A percentile compares a stretch with the other conserved stretches of the same genome.
phyloP scores from a whole-genome alignment of 2,329 filamentous ascomycete species.

The Exophiala aquamarina region DNA sequence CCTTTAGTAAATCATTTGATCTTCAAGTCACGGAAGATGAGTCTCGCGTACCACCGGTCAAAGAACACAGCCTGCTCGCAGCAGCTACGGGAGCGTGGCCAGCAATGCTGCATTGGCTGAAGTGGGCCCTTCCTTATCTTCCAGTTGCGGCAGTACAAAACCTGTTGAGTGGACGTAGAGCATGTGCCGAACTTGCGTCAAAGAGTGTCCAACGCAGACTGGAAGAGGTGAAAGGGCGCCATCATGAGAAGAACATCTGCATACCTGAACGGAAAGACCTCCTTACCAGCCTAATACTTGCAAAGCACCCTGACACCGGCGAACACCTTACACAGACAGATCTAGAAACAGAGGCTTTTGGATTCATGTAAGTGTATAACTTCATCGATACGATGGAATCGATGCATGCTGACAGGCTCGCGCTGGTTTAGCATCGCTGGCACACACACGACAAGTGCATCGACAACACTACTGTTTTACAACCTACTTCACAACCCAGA shows the following conservation, averaged over 20 bases:
- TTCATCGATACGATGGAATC: too few relatives aligned
- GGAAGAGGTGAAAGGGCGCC: constrained; percentile 13
- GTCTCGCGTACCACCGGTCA: constrained; percentile 33
- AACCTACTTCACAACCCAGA: constrained; percentile 34
- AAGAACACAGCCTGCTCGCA: constrained; percentile 36
- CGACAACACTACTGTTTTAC: constrained; percentile 33
- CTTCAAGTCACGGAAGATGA: constrained; percentile 32
- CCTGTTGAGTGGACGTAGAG: constrained; percentile 3
- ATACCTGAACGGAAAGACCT: constrained; percentile 33
- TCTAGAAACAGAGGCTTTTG: constrained; percentile 39
- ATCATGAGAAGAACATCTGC: constrained; percentile 28
- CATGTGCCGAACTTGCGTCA: background rate
- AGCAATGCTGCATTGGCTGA: constrained; percentile 29
- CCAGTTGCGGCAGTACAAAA: constrained; percentile 15
- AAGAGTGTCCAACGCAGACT: background rate
- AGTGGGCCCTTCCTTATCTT: constrained; percentile 28
- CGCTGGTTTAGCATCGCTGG: constrained; percentile 33
- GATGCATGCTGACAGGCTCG: constrained; percentile 1
- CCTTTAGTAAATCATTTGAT: constrained; percentile 35
- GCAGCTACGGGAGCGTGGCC: constrained; percentile 33
- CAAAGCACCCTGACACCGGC: constrained; percentile 38
- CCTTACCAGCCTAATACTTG: constrained; percentile 38
- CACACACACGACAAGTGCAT: constrained; percentile 35
- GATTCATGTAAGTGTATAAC: constrained; percentile 34
- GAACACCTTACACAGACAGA: constrained; percentile 32